phyloP scores from a whole-genome alignment of 805 yeast genomes.

The Grigorovia transvaalensis region DNA sequence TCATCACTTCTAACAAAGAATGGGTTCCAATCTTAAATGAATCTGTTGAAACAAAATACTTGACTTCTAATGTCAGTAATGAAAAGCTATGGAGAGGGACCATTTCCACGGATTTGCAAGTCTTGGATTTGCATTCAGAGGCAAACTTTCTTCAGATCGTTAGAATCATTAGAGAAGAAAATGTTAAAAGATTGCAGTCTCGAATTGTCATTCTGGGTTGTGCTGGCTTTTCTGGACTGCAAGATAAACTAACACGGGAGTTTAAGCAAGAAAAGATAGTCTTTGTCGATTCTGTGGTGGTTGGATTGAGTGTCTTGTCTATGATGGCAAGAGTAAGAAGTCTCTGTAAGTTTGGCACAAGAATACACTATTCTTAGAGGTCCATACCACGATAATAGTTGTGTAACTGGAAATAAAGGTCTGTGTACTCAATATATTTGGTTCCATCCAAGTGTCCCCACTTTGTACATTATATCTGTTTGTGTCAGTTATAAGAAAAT shows the following conservation, averaged over 20 bases:
- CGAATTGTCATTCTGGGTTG: slow-evolving; percentile 18
- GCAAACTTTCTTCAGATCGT: slow-evolving; percentile 10
- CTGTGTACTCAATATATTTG: no score
- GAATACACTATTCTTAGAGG: neutral
- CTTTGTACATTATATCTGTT: no score
- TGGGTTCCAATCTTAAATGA: slow-evolving; percentile 17
- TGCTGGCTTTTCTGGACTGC: slow-evolving; percentile 21
- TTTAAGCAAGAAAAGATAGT: slow-evolving; percentile 3
- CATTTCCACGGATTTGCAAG: slow-evolving; percentile 16
- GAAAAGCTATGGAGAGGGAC: slow-evolving; percentile 15
- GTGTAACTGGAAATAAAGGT: no score
- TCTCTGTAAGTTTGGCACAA: neutral
- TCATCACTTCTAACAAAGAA: slow-evolving; percentile 19
- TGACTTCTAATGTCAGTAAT: slow-evolving; percentile 3
- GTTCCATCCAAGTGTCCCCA: no score
- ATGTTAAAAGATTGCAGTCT: slow-evolving; percentile 10
- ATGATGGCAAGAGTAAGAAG: slow-evolving; percentile 4
- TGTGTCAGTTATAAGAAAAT: no score
- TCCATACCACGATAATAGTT: no score
- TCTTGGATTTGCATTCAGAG: slow-evolving; percentile 12
- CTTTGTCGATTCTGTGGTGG: slow-evolving; percentile 9
- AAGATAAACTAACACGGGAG: slow-evolving; percentile 3
- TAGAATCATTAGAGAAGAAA: slow-evolving; percentile 9
- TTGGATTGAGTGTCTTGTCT: slow-evolving; percentile 6
- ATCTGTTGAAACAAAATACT: slow-evolving; percentile 7